phyloP scores from a whole-genome alignment of 2,329 filamentous ascomycete species.

The Bimuria novae-zelandiae region DNA sequence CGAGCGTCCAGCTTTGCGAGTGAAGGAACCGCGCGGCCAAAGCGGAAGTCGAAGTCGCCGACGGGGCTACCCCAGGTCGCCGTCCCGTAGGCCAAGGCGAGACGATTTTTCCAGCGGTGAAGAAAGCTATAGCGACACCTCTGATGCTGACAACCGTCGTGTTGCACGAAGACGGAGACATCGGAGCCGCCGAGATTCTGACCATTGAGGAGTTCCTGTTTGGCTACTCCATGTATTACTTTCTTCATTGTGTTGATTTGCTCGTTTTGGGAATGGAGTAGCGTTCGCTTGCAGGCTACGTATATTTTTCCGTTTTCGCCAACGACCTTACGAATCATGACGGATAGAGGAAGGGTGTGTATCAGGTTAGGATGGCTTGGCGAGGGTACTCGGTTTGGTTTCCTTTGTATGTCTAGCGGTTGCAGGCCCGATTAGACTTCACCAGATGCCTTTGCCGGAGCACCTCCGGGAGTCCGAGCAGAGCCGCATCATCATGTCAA shows the following conservation, averaged over 20 bases:
- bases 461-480: background rate
- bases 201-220: background rate
- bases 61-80: constrained; percentile 18
- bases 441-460: background rate
- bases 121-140: constrained; percentile 21
- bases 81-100: constrained; percentile 18
- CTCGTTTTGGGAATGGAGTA: background rate
- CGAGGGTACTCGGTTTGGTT: constrained; percentile 1
- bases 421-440: background rate
- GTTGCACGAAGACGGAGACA: constrained; percentile 12
- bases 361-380: background rate
- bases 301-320: background rate
- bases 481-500: background rate
- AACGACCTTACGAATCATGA: constrained; percentile 7
- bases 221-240: background rate
- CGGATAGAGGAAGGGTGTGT: background rate
- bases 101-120: constrained; percentile 17
- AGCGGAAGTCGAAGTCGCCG: constrained; percentile 17
- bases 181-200: constrained; percentile 13
- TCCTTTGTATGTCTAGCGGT: constrained; percentile 1
- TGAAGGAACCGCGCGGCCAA: constrained; percentile 5
- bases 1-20: constrained; percentile 8
- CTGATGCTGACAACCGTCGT: constrained; percentile 19
- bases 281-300: background rate
- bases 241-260: constrained; percentile 1